A percentile compares a stretch with the other conserved stretches of the same genome.
Conservation (phyloP, 2,329 filamentous ascomycete species). For the Beauveria rudraprayagi region DNA sequence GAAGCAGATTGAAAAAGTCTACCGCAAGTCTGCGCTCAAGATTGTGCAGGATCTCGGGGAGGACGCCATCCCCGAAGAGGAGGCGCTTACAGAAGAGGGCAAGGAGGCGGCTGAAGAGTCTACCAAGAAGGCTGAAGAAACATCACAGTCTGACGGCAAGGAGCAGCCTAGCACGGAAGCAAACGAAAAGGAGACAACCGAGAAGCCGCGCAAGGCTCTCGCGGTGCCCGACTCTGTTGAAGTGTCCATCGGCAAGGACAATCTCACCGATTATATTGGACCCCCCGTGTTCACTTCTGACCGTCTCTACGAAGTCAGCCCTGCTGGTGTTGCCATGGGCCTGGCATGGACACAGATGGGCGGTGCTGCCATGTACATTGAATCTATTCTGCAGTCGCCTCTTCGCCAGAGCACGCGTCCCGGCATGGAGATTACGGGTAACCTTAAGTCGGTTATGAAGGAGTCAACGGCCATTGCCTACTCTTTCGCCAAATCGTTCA, state of each 20-base stretch:
- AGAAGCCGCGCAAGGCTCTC: slow-evolving; percentile 65
- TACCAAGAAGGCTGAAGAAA: slow-evolving; percentile 59
- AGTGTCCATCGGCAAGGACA: slow-evolving; percentile 78
- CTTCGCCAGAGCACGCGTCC: slow-evolving; percentile 67
- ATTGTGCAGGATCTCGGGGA: slow-evolving; percentile 94
- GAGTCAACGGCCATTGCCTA: slow-evolving; percentile 94
- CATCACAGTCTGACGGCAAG: slow-evolving; percentile 32
- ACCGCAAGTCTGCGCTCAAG: slow-evolving; percentile 92
- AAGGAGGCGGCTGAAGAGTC: slow-evolving; percentile 67
- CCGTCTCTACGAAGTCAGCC: slow-evolving; percentile 86
- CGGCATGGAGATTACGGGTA: slow-evolving; percentile 83
- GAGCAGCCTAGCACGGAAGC: slow-evolving; percentile 23
- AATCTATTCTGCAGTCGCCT: slow-evolving; percentile 85
- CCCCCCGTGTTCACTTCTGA: slow-evolving; percentile 94
- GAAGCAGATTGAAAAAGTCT: slow-evolving; percentile 99
- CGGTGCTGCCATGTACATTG: slow-evolving; percentile 91
- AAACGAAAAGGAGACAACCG: slow-evolving; percentile 40
- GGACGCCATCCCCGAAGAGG: slow-evolving; percentile 68
- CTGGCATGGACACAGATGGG: slow-evolving; percentile 97
- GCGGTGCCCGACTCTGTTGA: slow-evolving; percentile 82
- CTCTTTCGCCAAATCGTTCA: slow-evolving; percentile 84
- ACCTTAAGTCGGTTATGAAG: slow-evolving; percentile 95
- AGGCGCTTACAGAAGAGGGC: slow-evolving; percentile 77
- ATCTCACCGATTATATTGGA: slow-evolving; percentile 92
- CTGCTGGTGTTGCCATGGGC: slow-evolving; percentile 93